phyloP scores from a whole-genome alignment of 768 basidiomycete species.

The Hydnum rufescens region DNA sequence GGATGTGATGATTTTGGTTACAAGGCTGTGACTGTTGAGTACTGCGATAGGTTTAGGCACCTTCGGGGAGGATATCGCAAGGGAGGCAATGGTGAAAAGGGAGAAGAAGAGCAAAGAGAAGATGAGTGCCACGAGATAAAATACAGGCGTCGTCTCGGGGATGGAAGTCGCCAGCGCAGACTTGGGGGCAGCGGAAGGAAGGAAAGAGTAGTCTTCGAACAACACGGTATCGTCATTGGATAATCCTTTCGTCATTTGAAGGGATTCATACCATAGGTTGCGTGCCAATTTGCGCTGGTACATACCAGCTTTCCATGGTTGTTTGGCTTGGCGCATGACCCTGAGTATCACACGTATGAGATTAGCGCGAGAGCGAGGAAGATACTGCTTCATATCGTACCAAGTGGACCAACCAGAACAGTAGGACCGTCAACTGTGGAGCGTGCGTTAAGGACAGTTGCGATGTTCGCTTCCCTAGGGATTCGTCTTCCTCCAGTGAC shows the following conservation, averaged over 20 bases:
- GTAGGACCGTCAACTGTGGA: slow-evolving; percentile 57
- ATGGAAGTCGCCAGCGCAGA: slow-evolving; percentile 37
- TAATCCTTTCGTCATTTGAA: too few relatives aligned
- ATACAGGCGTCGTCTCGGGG: slow-evolving; percentile 38
- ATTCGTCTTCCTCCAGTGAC: not conserved
- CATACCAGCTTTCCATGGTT: slow-evolving; percentile 35
- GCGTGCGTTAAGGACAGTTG: slow-evolving; percentile 8
- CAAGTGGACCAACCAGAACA: slow-evolving; percentile 44
- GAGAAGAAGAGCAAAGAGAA: slow-evolving; percentile 42
- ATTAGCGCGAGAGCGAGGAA: not conserved
- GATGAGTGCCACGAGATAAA: slow-evolving; percentile 38
- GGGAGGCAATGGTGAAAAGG: slow-evolving; percentile 46
- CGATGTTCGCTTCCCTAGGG: slow-evolving; percentile 17
- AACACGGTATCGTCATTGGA: not conserved
- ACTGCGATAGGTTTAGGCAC: slow-evolving; percentile 29
- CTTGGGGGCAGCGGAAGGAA: slow-evolving; percentile 36
- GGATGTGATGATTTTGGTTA: slow-evolving; percentile 48
- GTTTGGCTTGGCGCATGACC: slow-evolving; percentile 41
- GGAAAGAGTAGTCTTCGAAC: slow-evolving; percentile 37
- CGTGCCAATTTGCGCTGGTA: slow-evolving; percentile 32
- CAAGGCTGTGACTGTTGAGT: slow-evolving; percentile 19
- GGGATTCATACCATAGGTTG: slow-evolving; percentile 35
- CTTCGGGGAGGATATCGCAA: slow-evolving; percentile 39
- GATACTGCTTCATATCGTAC: slow-evolving; percentile 19
- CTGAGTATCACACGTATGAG: slow-evolving; percentile 16